Evolutionary conservation across 2,329 filamentous ascomycete genomes (phyloP), one percentile per base, ranked within the genome.

Genomic region (Lasiodiplodia sp.): DNA sequence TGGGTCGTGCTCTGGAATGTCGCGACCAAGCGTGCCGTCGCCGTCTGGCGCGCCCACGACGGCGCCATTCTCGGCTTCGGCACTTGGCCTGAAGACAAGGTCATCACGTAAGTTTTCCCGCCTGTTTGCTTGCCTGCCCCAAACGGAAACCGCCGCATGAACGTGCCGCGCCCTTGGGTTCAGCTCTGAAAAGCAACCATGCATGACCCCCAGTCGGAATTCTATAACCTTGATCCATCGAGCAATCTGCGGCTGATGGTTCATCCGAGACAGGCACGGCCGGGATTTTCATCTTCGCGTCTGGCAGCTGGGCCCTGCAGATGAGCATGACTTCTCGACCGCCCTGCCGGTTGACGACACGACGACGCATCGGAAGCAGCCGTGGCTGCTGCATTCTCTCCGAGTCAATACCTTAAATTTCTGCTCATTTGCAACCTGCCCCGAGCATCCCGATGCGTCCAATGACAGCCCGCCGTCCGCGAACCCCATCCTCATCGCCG

Each of bases 341-440:
- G 83, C 82, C 10, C 82, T 96, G 14, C 95, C 95, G 0, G 86
- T 95, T 38, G 92, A 96, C 70, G 57, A 82, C 77, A 1, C 79
- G 78, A 34, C 80, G 79, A 56, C 79, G 78, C 62, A 86, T 82
- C 71, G 77, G 37, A 87, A 86, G 21, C 86, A 90, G 74, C 96
- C 96, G 37, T 97, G 93, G 93, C 83, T 97, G n/a, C 79, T 97
- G 25, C 88, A 97, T 79, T 87, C 92, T 4, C 82, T 99, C 5
- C 85, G 92, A 5, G 93, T 98, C 53, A 97, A 97, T 76, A 93
- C 95, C 1, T 87, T 98, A 82, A 99, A 98, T 77, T 99, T 98
- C 78, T 99, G 96, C 77, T 87, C 91, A 1, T 97, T 97, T 78
- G 86, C 91, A 2, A 85, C 86, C 70, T 90, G 90, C 68, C 64